phyloP scores from a whole-genome alignment of 495 filamentous ascomycete species.

The Penicillium canescens region DNA sequence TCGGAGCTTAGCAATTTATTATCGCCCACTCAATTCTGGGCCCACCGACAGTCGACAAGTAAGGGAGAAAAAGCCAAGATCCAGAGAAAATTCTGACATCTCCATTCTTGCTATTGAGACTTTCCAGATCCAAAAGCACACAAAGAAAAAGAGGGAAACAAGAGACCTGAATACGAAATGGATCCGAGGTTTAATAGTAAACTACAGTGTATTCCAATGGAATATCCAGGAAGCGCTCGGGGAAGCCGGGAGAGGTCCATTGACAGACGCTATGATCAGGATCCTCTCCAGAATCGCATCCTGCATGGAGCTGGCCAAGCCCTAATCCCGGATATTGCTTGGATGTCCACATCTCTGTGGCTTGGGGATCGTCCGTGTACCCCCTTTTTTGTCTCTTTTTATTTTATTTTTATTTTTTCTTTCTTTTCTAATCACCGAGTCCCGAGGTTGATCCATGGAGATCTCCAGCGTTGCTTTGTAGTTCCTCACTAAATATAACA shows the following conservation, averaged over 20 bases:
- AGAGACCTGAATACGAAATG: too few relatives aligned
- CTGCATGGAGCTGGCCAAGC: conserved; percentile 15
- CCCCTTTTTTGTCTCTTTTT: conserved; percentile 5
- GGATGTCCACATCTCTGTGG: conserved; percentile 12
- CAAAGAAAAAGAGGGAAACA: too few relatives aligned
- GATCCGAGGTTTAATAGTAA: too few relatives aligned
- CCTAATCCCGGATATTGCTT: conserved; percentile 6
- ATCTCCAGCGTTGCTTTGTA: conserved; percentile 2
- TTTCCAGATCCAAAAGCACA: too few relatives aligned
- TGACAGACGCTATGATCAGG: conserved; percentile 15
- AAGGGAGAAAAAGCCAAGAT: too few relatives aligned
- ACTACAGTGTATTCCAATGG: too few relatives aligned
- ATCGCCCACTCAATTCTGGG: too few relatives aligned
- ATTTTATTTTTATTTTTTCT: not conserved
- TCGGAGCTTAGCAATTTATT: not conserved
- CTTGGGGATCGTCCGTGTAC: conserved; percentile 18
- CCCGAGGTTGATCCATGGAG: conserved; percentile 15
- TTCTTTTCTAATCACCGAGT: conserved; percentile 7
- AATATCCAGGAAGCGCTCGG: not conserved
- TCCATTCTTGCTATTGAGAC: too few relatives aligned
- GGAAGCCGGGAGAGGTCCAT: not conserved
- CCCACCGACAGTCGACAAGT: too few relatives aligned
- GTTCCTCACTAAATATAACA: conserved; percentile 13
- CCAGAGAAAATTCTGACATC: too few relatives aligned
- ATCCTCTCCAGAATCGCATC: conserved; percentile 1